Evolutionary conservation across 2,329 filamentous ascomycete species (phyloP), one percentile per base, ranked within the genome.

Genomic region (Calonectria fujianensis): DNA sequence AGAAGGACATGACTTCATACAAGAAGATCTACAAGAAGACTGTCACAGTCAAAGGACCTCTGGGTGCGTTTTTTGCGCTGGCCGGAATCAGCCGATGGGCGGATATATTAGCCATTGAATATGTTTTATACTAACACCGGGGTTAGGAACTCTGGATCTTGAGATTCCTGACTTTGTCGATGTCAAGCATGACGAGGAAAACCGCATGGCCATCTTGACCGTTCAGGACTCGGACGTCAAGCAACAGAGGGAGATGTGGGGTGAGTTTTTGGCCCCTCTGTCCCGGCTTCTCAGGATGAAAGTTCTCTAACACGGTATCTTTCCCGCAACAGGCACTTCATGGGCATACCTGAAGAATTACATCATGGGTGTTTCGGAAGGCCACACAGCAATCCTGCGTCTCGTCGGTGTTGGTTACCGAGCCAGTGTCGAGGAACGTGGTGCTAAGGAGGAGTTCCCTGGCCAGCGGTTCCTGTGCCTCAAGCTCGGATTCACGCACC

Each of bases 401-500:
- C 90, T 99, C 69, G 96, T 98, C 35, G 97, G 97, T 82, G 97
- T 99, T 74, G 97, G 97, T 75, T 99, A 98, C 90, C 92, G 96
- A 85, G 97, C 97, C 20, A 94, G 92, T 5, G 91, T 99, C 80
- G 96, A 98, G 85, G 87, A 93, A 73, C 93, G 90, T 50, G 94
- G 94, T 31, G 92, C 88, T 41, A 95, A 94, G 74, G 92, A 94
- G 74, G 91, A 94, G 72, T 98, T 93, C 83, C 92, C 92, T 0
- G 96, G 94, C 52, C 96, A 98, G 86, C 91, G 95, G 83, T 98
- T 98, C 81, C 93, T 99, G 52, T 95, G 94, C 76, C 88, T 99
- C 78, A 98, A 98, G 90, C 94, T 99, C 70, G 97, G 97, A 73
- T 99, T 96, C 87, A 98, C 96, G 76, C 97, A 99, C 89, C 94